These are phyloP conservation scores for Ochetophila trinervis DNA, from an alignment of 306 rosid genomes.

Conservation along the genomic window DNA sequence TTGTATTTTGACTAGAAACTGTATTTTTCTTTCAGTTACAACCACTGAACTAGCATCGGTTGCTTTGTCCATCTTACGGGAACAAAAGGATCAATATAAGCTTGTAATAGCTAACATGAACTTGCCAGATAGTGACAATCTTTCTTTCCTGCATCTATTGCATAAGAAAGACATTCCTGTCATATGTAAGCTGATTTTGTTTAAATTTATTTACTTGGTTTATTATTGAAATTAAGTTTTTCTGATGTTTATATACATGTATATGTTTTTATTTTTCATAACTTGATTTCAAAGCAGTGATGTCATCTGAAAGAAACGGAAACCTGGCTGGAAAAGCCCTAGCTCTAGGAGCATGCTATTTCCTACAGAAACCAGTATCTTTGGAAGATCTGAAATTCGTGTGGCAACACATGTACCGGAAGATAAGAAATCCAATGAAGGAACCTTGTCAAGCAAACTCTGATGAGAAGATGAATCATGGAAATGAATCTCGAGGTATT, in stretches of 20 bases:
- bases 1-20: neutral
- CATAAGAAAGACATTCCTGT: conserved; percentile 28
- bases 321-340: conserved; percentile 24
- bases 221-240: neutral
- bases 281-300: conserved; percentile 27
- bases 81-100: conserved; percentile 25
- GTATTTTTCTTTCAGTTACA: conserved; percentile 34
- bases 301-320: conserved; percentile 17
- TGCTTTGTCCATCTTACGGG: conserved; percentile 46
- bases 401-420: conserved; percentile 39
- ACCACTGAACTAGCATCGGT: conserved; percentile 23
- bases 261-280: neutral
- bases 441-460: neutral
- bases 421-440: neutral
- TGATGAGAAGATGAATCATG: neutral
- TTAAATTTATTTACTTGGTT: neutral
- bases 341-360: conserved; percentile 30
- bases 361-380: conserved; percentile 46
- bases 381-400: conserved; percentile 34
- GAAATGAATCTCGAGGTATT: conserved; percentile 1
- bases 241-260: neutral
- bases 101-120: conserved; percentile 40
- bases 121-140: conserved; percentile 33
- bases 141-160: conserved; percentile 20
- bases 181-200: conserved; percentile 40